A percentile compares a stretch with the other conserved stretches of the same genome.
These are phyloP conservation scores for Magnolia kwangsiensis DNA, from an alignment of 164 flowering plant genomes.

Conservation along the genomic window DNA sequence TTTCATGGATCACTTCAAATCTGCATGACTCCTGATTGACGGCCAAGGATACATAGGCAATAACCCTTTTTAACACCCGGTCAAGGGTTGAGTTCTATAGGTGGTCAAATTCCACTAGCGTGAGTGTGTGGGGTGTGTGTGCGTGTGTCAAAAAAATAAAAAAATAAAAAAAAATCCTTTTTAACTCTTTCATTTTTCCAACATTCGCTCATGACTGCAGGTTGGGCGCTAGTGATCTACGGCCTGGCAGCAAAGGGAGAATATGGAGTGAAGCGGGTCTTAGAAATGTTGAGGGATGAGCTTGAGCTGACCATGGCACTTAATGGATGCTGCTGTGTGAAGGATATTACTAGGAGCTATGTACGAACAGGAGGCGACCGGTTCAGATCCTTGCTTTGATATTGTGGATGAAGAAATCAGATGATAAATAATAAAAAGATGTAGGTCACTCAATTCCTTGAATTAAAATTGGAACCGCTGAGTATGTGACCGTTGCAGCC, in stretches of 20 bases:
- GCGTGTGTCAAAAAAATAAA: too few relatives aligned
- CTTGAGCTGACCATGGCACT: slow-evolving; percentile 77
- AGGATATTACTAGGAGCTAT: slow-evolving; percentile 54
- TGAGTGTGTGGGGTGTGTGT: too few relatives aligned
- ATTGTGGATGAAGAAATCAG: not conserved
- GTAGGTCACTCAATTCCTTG: not conserved
- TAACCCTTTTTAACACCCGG: too few relatives aligned
- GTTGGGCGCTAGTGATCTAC: slow-evolving; percentile 58
- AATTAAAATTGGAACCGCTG: not conserved
- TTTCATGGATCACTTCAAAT: too few relatives aligned
- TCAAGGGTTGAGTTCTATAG: too few relatives aligned
- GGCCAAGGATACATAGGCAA: too few relatives aligned
- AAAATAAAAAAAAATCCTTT: too few relatives aligned
- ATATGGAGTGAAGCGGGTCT: slow-evolving; percentile 41
- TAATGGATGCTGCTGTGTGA: slow-evolving; percentile 48
- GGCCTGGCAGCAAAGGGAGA: slow-evolving; percentile 60
- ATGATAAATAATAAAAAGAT: too few relatives aligned
- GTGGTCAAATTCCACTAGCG: too few relatives aligned
- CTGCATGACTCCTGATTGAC: too few relatives aligned
- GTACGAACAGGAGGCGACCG: slow-evolving; percentile 41
- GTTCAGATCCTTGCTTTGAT: slow-evolving; percentile 36
- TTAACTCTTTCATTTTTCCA: too few relatives aligned
- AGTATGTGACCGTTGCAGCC: too few relatives aligned
- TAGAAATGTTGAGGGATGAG: slow-evolving; percentile 65
- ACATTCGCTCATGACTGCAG: slow-evolving; percentile 23